Percentiles rank a stretch among this genome's conserved stretches.
phyloP scores from a whole-genome alignment of 2,329 filamentous ascomycete genomes.

The Xylaria polymorpha region DNA sequence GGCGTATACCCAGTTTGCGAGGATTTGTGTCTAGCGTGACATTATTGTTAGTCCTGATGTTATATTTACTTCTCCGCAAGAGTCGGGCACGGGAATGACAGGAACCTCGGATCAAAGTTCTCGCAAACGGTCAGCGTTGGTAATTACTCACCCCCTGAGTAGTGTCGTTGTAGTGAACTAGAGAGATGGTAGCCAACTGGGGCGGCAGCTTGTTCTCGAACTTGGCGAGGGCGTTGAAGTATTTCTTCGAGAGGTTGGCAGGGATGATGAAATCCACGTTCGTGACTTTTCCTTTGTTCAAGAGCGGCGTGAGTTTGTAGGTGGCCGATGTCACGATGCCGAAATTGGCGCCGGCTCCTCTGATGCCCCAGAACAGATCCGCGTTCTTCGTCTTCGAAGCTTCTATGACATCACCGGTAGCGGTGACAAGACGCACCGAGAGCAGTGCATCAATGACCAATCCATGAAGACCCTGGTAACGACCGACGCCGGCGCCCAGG shows the following conservation, averaged over 20 bases:
- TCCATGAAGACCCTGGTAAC: constrained; percentile 40
- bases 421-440: constrained; percentile 45
- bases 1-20: constrained; percentile 35
- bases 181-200: background rate
- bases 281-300: constrained; percentile 31
- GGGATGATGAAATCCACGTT: constrained; percentile 4
- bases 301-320: constrained; percentile 32
- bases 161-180: background rate
- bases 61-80: no score
- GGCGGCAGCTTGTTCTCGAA: background rate
- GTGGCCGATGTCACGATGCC: constrained; percentile 37
- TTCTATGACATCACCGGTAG: constrained; percentile 40
- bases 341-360: constrained; percentile 36
- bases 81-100: no score
- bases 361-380: constrained; percentile 36
- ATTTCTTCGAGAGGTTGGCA: background rate
- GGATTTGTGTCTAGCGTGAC: constrained; percentile 21
- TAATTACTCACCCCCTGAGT: background rate
- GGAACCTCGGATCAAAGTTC: no score
- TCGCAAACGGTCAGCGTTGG: no score
- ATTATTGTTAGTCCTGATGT: no score
- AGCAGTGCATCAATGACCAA: constrained; percentile 46
- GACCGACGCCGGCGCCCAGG: constrained; percentile 44
- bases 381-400: constrained; percentile 35
- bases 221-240: background rate